phyloP scores from a whole-genome alignment of 1,284 basidiomycete genomes.

The Ustilago loliicola region DNA sequence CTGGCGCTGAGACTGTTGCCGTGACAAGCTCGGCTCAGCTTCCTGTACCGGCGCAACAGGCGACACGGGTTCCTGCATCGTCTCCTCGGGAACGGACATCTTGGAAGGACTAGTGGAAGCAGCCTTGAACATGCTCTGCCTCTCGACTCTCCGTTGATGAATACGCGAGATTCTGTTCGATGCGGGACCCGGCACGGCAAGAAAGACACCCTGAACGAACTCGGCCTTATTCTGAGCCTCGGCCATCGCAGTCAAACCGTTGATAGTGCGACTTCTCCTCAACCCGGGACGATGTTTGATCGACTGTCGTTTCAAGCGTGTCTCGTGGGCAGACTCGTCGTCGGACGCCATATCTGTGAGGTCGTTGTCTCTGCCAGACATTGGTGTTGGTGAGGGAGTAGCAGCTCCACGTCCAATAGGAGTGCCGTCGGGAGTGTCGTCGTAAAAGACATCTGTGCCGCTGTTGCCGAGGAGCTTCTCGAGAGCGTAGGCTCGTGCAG shows the following conservation, averaged over 20 bases:
- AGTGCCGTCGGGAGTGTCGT: constrained; percentile 49
- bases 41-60: constrained; percentile 8
- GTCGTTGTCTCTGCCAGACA: constrained; percentile 17
- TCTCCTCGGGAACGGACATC: constrained; percentile 13
- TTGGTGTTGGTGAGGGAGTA: constrained; percentile 33
- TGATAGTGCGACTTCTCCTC: constrained; percentile 56
- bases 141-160: constrained; percentile 40
- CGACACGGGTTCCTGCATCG: background rate
- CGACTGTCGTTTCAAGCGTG: constrained; percentile 33
- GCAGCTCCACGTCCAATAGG: constrained; percentile 40
- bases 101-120: constrained; percentile 8
- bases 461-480: constrained; percentile 67
- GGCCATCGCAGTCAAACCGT: constrained; percentile 59
- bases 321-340: constrained; percentile 39
- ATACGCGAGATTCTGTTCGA: constrained; percentile 52
- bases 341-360: constrained; percentile 44
- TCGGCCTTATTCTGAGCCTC: constrained; percentile 59
- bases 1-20: constrained; percentile 53
- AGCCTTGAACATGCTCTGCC: constrained; percentile 39
- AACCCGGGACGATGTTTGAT: constrained; percentile 38
- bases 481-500: constrained; percentile 66
- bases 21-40: constrained; percentile 24
- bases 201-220: constrained; percentile 53
- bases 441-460: constrained; percentile 50
- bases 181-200: constrained; percentile 48